Percentiles rank a stretch among this genome's conserved stretches.
Evolutionary conservation across 2,329 filamentous ascomycete species (phyloP).

Genomic region (Chaetoscypha palmicola): DNA sequence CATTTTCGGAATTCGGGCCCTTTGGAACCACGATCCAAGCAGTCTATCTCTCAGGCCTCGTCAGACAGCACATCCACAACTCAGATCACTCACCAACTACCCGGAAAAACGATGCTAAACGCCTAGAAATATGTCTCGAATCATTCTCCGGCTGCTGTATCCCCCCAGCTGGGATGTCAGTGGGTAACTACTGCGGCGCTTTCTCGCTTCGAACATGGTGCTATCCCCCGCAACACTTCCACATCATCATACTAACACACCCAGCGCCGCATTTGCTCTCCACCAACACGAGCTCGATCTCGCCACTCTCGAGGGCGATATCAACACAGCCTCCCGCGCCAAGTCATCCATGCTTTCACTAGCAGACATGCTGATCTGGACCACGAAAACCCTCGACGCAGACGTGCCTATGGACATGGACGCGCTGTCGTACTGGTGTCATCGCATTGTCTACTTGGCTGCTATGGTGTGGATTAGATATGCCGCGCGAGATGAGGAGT

Average conservation of each 20-base stretch:
- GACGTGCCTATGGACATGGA: constrained; percentile 12
- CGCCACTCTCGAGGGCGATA: constrained; percentile 1
- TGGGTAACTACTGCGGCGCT: constrained; percentile 13
- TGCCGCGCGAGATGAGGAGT: constrained; percentile 9
- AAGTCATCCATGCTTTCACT: constrained; percentile 9
- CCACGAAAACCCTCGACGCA: not conserved
- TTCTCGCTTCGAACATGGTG: constrained; percentile 10
- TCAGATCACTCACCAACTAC: not conserved
- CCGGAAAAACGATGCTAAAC: constrained; percentile 5
- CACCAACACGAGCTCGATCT: constrained; percentile 8
- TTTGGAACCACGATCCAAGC: constrained; percentile 15
- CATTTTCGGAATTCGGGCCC: constrained; percentile 9
- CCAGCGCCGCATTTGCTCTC: constrained; percentile 10
- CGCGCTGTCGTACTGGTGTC: constrained; percentile 13
- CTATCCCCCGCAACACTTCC: not conserved
- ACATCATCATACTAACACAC: not conserved
- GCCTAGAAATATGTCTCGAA: constrained; percentile 12
- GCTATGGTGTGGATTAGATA: constrained; percentile 12
- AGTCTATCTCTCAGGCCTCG: constrained; percentile 11
- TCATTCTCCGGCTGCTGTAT: constrained; percentile 12
- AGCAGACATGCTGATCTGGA: constrained; percentile 7
- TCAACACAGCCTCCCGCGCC: not conserved
- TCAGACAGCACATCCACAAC: constrained; percentile 10
- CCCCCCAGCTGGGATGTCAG: constrained; percentile 11
- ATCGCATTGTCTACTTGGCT: constrained; percentile 5